phyloP scores from a whole-genome alignment of 2,329 filamentous ascomycete species.

The Cytospora paraplurivora region DNA sequence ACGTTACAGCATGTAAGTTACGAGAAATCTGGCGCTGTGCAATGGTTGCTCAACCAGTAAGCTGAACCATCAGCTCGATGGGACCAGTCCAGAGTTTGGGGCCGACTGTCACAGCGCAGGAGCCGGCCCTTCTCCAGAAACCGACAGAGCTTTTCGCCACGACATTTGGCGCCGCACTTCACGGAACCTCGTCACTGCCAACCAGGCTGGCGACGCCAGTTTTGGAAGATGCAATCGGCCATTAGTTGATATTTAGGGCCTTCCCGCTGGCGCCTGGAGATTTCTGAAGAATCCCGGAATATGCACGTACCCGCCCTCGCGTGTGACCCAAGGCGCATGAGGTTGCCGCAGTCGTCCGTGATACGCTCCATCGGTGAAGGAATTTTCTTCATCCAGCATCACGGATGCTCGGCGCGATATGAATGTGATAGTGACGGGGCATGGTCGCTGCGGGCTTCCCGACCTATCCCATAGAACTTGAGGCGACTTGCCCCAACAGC shows the following conservation, averaged over 20 bases:
- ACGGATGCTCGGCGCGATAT: conserved; percentile 8
- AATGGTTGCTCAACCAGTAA: conserved; percentile 1
- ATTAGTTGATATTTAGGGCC: neutral
- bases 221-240: neutral
- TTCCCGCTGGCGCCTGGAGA: conserved; percentile 11
- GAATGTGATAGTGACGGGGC: conserved; percentile 1
- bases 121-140: neutral
- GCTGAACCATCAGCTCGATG: neutral
- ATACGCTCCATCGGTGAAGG: neutral
- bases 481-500: neutral
- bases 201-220: neutral
- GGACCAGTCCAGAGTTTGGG: neutral
- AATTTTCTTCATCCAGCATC: neutral
- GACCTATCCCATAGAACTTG: neutral
- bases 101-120: neutral
- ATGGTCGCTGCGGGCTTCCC: conserved; percentile 1
- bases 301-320: conserved; percentile 18
- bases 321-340: conserved; percentile 25
- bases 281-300: conserved; percentile 11
- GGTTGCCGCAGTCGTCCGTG: conserved; percentile 22
- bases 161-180: neutral
- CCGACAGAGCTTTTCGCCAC: neutral
- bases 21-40: conserved; percentile 18
- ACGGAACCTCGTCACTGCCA: neutral
- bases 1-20: conserved; percentile 11